Percentiles rank a stretch among this genome's conserved stretches.
phyloP scores from a whole-genome alignment of 2,329 filamentous ascomycete genomes.

The Emmonsiellopsis sp. region DNA sequence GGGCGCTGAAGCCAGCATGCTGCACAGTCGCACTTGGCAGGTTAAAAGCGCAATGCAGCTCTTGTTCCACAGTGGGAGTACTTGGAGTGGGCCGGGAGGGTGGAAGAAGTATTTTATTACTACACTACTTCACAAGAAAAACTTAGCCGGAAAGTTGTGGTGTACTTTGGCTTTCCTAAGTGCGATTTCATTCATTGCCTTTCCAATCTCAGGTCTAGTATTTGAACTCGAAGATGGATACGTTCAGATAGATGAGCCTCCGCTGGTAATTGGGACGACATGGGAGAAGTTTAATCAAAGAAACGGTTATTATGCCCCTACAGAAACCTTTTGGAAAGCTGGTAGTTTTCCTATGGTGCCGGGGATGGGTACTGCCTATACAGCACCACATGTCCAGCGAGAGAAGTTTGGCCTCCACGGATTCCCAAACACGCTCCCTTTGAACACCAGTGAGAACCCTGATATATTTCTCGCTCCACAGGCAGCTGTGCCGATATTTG shows the following conservation, averaged over 20 bases:
- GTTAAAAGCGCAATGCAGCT: neutral
- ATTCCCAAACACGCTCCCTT: neutral
- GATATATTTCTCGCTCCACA: conserved; percentile 6
- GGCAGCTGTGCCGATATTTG: conserved; percentile 1
- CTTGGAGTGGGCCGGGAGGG: neutral
- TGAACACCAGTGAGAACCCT: neutral
- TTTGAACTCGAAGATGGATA: conserved; percentile 5
- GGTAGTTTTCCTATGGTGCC: neutral
- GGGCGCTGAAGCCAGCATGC: neutral
- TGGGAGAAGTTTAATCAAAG: neutral
- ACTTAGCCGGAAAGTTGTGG: neutral
- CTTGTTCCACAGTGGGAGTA: neutral
- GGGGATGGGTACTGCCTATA: conserved; percentile 4
- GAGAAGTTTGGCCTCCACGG: neutral
- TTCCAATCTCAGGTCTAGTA: conserved; percentile 7
- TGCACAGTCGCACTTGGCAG: neutral
- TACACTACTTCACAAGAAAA: neutral
- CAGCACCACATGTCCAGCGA: conserved; percentile 3
- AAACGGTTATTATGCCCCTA: neutral
- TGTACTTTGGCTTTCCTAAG: neutral
- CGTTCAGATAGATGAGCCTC: neutral
- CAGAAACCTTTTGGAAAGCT: neutral
- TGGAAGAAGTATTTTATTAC: neutral
- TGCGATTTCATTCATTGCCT: conserved; percentile 5
- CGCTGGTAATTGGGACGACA: neutral